These are phyloP conservation scores for Leptographium wingfieldii DNA, from an alignment of 2,329 filamentous ascomycete species.

Conservation along the genomic window DNA sequence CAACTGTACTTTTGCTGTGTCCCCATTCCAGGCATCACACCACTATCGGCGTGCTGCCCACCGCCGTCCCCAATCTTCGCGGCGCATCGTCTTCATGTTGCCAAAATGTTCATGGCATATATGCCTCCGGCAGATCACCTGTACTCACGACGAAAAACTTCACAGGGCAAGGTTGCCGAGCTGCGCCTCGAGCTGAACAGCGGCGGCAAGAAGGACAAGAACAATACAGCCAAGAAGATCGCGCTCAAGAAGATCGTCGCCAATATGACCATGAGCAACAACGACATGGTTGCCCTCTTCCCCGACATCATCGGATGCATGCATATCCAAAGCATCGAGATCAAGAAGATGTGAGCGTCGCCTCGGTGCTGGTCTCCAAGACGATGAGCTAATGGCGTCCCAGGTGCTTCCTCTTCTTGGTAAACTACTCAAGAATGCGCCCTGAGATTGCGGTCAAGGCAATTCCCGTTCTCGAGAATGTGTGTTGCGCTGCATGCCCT, in stretches of 20 bases:
- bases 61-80: not conserved
- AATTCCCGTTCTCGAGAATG: conserved; percentile 72
- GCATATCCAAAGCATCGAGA: conserved; percentile 86
- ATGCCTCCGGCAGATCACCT: conserved; percentile 26
- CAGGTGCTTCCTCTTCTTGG: conserved; percentile 95
- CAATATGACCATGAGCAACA: conserved; percentile 99
- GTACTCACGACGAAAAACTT: conserved; percentile 38
- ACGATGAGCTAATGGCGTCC: not conserved
- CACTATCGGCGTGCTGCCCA: not conserved
- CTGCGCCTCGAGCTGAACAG: conserved; percentile 85
- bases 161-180: conserved; percentile 97
- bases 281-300: conserved; percentile 96
- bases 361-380: not conserved
- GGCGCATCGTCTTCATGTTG: conserved; percentile 3
- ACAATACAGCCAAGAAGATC: conserved; percentile 88
- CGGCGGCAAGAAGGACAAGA: conserved; percentile 97
- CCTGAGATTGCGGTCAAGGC: conserved; percentile 91
- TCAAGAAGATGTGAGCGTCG: conserved; percentile 87
- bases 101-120: conserved; percentile 42
- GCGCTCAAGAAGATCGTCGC: conserved; percentile 98
- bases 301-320: conserved; percentile 93
- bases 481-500: conserved; percentile 20
- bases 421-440: conserved; percentile 92
- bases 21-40: not conserved
- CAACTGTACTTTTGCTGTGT: no score